Percentiles rank a stretch among this genome's conserved stretches.
Conservation (phyloP, 257 asterid genomes). For the Solanum piurae region DNA sequence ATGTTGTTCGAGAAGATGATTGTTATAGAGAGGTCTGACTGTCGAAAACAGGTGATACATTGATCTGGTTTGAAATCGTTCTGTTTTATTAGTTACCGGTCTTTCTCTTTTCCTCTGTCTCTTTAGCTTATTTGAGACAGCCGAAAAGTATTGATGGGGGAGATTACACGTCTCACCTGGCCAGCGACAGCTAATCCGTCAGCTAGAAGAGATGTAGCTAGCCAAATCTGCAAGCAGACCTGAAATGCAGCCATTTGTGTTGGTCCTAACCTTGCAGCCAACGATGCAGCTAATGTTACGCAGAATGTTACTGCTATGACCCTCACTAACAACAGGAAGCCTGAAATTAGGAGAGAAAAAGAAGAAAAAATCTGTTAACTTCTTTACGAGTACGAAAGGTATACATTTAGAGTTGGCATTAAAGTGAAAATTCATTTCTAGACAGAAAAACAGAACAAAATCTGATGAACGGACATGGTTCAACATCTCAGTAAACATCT, state of each 20-base stretch:
- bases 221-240: slow-evolving; percentile 82
- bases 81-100: not conserved
- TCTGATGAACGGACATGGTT: not conserved
- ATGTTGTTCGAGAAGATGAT: not conserved
- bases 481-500: not conserved
- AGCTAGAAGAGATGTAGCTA: slow-evolving; percentile 72
- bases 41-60: not conserved
- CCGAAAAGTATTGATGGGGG: not conserved
- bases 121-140: not conserved
- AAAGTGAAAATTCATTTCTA: not conserved
- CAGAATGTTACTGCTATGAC: slow-evolving; percentile 86
- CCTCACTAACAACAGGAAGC: slow-evolving; percentile 52
- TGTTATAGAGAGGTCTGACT: not conserved
- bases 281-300: slow-evolving; percentile 70
- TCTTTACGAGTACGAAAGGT: not conserved
- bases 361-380: not conserved
- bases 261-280: slow-evolving; percentile 70
- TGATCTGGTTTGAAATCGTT: not conserved
- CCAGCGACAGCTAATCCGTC: slow-evolving; percentile 89
- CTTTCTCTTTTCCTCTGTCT: not conserved
- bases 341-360: slow-evolving; percentile 16
- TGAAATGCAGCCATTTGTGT: slow-evolving; percentile 88
- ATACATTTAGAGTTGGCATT: not conserved
- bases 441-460: not conserved
- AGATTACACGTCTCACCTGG: slow-evolving; percentile 32